Evolutionary conservation across 768 basidiomycete genomes (phyloP).

Genomic region (Russula vinacea): DNA sequence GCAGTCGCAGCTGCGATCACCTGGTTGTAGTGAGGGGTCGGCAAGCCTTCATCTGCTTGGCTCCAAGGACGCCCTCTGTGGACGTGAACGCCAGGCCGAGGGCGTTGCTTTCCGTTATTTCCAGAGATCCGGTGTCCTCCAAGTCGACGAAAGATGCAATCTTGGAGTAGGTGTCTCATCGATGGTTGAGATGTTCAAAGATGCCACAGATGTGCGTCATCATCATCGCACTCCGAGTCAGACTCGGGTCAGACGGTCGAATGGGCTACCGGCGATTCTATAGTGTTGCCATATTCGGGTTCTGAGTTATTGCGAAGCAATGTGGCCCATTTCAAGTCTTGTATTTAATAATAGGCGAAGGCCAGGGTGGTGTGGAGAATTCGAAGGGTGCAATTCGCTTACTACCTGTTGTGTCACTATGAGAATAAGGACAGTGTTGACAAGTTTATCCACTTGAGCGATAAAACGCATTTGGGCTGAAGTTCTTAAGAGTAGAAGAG

Average conservation of each 20-base stretch:
- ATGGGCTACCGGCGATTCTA: neutral
- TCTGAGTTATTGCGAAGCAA: neutral
- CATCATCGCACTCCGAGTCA: neutral
- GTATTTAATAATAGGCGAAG: neutral
- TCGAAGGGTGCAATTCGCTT: neutral
- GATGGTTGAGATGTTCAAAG: neutral
- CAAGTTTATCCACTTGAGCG: too few species aligned
- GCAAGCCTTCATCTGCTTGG: slow-evolving; percentile 17
- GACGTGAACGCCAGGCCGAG: neutral
- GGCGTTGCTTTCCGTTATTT: neutral
- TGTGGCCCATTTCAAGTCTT: neutral
- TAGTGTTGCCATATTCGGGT: neutral
- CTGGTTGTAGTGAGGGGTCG: slow-evolving; percentile 15
- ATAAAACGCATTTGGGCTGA: neutral
- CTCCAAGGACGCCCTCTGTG: neutral
- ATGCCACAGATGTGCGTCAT: neutral
- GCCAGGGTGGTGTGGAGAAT: too few species aligned
- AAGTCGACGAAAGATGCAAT: neutral
- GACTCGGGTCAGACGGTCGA: neutral
- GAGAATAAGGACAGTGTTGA: neutral
- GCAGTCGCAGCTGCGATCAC: slow-evolving; percentile 10
- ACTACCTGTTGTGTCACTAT: slow-evolving; percentile 1
- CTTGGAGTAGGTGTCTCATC: neutral
- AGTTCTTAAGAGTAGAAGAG: neutral
- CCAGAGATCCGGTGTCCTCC: neutral